Evolutionary conservation across 208 protist species (phyloP), one percentile per base, ranked within the genome.

Genomic region (Endotrypanum monterogeii): DNA sequence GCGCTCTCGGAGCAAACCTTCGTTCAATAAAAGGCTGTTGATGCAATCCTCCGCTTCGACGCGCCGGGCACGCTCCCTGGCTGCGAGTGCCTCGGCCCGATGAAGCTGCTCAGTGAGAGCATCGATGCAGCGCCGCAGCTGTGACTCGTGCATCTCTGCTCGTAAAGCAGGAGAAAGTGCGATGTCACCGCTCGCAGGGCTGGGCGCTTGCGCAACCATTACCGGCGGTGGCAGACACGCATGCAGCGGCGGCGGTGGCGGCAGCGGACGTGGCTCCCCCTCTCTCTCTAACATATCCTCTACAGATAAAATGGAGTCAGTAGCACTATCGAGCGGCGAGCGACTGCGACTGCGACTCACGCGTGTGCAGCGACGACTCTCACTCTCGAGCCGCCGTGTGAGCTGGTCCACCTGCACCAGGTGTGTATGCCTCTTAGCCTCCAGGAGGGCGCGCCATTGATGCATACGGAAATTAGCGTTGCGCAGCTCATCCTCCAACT

Each of bases 391-490:
- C 67, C 77, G 79, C 57, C 80, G 79, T 12, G 71, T 46, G 23
- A 87, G 83, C 60, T 83, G 79, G 14, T 77, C 76, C 16, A 76
- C 28, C 54, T 84, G 73, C 56, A 84, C 73, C 23, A 67, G 60
- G 52, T 80, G 83, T 37, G 79, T 79, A 52, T 75, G 67, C 1
- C 83, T 79, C 62, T 82, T 79, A 28, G 76, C 73, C 20, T 84
- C 83, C 1, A 87, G 71, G 23, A 87, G 35, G 5, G 58, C 56
- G 18, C 60, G 69, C 83, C 83, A 87, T 67, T 87, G 69, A 9
- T 37, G 70, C 28, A 80, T 63, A 44, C 74, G 79, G 55, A 84
- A 82, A 25, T 44, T 62, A 3, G 83, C 79, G 48, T 71, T 82
- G 67, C 61, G 69, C 11, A 85, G 72, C 25, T 78, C 80, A 12